Evolutionary conservation across 495 filamentous ascomycete genomes (phyloP).

Genomic region (Pyrenula aspistea): DNA sequence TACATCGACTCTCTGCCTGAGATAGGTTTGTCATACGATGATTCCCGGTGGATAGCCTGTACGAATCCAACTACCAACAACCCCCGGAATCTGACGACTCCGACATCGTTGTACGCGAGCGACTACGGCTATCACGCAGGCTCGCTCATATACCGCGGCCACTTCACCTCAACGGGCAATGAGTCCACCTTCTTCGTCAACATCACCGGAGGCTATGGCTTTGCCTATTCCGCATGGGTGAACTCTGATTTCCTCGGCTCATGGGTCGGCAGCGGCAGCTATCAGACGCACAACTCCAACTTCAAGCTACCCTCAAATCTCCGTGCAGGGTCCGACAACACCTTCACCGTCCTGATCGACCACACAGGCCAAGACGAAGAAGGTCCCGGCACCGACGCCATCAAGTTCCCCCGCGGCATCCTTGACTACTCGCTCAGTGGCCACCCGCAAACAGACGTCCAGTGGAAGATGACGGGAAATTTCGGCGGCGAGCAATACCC

Average conservation of each 20-base stretch:
- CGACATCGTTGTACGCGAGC: slow-evolving; percentile 40
- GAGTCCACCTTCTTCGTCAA: slow-evolving; percentile 43
- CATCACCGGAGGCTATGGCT: slow-evolving; percentile 53
- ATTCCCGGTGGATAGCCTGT: slow-evolving; percentile 42
- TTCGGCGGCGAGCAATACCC: slow-evolving; percentile 49
- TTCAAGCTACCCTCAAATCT: slow-evolving; percentile 45
- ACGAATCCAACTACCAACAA: slow-evolving; percentile 36
- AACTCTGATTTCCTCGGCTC: slow-evolving; percentile 42
- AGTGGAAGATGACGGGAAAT: slow-evolving; percentile 62
- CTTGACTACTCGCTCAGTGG: slow-evolving; percentile 35
- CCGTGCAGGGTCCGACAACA: slow-evolving; percentile 26
- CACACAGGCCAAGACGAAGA: slow-evolving; percentile 52
- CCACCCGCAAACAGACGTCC: slow-evolving; percentile 26
- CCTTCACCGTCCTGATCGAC: slow-evolving; percentile 52
- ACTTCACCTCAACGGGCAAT: slow-evolving; percentile 53
- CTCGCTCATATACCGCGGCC: slow-evolving; percentile 46
- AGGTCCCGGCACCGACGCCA: slow-evolving; percentile 35
- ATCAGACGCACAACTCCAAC: slow-evolving; percentile 32
- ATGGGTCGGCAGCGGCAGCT: slow-evolving; percentile 37
- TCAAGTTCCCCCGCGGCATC: slow-evolving; percentile 54
- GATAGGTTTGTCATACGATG: slow-evolving; percentile 39
- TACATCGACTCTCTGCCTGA: slow-evolving; percentile 57
- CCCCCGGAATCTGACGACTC: slow-evolving; percentile 35
- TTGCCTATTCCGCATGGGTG: slow-evolving; percentile 46
- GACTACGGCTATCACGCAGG: slow-evolving; percentile 58